Evolutionary conservation across 139 green algal genomes (phyloP), one percentile per base, ranked within the genome.

Genomic region (Chlorella sp.): DNA sequence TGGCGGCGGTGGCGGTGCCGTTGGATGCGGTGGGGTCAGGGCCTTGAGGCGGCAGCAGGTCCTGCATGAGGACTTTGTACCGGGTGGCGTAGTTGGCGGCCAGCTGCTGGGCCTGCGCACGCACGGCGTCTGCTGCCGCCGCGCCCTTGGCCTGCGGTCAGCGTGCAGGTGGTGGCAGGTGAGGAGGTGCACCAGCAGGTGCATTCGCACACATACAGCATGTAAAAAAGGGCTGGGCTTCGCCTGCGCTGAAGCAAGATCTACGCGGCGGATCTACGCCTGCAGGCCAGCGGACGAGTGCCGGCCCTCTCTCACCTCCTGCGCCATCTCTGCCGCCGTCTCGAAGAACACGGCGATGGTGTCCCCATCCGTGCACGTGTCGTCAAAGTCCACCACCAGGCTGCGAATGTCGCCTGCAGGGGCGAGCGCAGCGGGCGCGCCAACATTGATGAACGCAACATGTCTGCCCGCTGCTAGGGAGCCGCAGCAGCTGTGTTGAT

Each of bases 361-460:
- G 78, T 96, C 91, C 4, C 51, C 59, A 2, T 68, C 42, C 23
- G 81, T 92, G 73, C 73, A 83, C 17, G 91, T 95, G 49, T 93
- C 90, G 62, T 95, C 91, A 79, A 96, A 96, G 70, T 95, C 90
- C n/a, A 87, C 72, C 0, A 92, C 86, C 55, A 95, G 78, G 4
- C 89, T 42, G 1, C 73, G 35, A 20, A 92, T 64, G 2, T 31
- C 22, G 2, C 80, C 75, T 85, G 73, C n/a, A n/a, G n/a, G n/a
- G n/a, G n/a, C n/a, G n/a, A n/a, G n/a, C n/a, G n/a, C n/a, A n/a
- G n/a, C n/a, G n/a, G n/a, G n/a, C n/a, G n/a, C n/a, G n/a, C n/a
- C n/a, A n/a, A n/a, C n/a, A n/a, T n/a, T n/a, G n/a, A n/a, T n/a
- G n/a, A n/a, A n/a, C n/a, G n/a, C n/a, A n/a, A n/a, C n/a, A n/a